Evolutionary conservation across 805 yeast species (phyloP).

Genomic region (Yarrowia osloensis): DNA sequence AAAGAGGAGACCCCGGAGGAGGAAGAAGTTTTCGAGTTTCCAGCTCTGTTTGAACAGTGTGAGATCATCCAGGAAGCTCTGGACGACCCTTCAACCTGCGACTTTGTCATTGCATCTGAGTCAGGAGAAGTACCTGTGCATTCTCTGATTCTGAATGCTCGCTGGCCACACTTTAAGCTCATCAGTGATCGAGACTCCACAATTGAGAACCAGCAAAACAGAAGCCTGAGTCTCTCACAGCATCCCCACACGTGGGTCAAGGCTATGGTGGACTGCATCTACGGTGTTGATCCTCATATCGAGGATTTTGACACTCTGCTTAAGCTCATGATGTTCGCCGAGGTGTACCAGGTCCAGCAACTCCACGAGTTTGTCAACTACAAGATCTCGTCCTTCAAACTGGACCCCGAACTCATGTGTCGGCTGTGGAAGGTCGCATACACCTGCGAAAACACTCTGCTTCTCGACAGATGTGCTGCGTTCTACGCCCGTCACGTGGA

Average conservation of each 20-base stretch:
- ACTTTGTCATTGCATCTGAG: not conserved
- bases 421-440: not conserved
- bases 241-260: slow-evolving; percentile 9
- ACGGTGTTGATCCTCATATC: not conserved
- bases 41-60: not conserved
- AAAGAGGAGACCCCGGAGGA: not conserved
- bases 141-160: not conserved
- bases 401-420: not conserved
- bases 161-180: slow-evolving; percentile 18
- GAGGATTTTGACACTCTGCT: slow-evolving; percentile 1
- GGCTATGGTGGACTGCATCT: slow-evolving; percentile 13
- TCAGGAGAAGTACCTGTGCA: slow-evolving; percentile 7
- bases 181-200: not conserved
- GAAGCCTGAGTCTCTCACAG: not conserved
- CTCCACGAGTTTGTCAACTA: slow-evolving; percentile 7
- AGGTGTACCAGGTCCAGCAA: slow-evolving; percentile 1
- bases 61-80: slow-evolving; percentile 4
- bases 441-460: not conserved
- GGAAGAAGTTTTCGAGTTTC: not conserved
- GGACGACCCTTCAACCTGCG: not conserved
- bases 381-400: not conserved
- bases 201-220: not conserved
- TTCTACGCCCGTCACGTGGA: not conserved
- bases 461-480: not conserved
- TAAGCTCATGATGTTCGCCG: slow-evolving; percentile 11